A percentile compares a stretch with the other conserved stretches of the same genome.
phyloP scores from a whole-genome alignment of 768 basidiomycete species.

The Chalciporus chontae region DNA sequence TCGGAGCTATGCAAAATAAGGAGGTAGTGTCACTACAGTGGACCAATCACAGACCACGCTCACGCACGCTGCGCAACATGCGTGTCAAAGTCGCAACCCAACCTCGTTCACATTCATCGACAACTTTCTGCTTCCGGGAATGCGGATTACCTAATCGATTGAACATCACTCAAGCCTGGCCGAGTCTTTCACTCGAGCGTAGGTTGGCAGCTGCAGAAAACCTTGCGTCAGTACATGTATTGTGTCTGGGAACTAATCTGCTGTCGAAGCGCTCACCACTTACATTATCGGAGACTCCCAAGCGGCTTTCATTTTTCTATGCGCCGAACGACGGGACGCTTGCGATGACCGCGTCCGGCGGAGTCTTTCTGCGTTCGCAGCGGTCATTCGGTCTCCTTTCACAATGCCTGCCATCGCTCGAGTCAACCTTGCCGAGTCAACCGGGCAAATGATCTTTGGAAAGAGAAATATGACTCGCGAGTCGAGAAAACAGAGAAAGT shows the following conservation, averaged over 20 bases:
- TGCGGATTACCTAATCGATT: neutral
- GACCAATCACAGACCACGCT: constrained; percentile 1
- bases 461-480: neutral
- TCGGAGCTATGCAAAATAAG: neutral
- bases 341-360: no score
- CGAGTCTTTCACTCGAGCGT: no score
- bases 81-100: neutral
- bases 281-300: no score
- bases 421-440: neutral
- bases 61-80: constrained; percentile 7
- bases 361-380: neutral
- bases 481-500: no score
- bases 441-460: neutral
- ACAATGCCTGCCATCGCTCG: neutral
- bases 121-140: neutral
- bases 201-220: no score
- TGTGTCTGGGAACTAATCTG: no score
- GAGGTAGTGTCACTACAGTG: neutral
- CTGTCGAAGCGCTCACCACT: no score
- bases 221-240: no score
- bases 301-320: no score
- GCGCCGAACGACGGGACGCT: neutral
- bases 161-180: no score
- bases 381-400: neutral
- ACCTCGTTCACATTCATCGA: no score